These are phyloP conservation scores for Pseudogymnoascus sp. DNA, from an alignment of 2,329 filamentous ascomycete species.

Conservation along the genomic window DNA sequence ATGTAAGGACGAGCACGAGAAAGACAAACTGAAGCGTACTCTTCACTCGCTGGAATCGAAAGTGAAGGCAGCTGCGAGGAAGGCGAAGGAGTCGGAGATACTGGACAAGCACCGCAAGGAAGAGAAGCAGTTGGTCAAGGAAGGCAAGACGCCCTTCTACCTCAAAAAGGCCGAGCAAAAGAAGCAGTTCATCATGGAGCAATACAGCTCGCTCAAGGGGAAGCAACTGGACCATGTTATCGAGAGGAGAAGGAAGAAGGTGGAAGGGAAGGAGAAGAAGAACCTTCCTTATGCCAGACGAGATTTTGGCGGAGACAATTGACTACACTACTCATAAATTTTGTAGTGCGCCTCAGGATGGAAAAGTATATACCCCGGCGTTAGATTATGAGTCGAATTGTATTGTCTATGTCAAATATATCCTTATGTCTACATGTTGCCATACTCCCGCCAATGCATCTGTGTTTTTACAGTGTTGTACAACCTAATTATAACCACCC, in stretches of 20 bases:
- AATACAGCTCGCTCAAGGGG: slow-evolving; percentile 76
- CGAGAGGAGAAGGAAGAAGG: slow-evolving; percentile 84
- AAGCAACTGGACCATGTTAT: slow-evolving; percentile 77
- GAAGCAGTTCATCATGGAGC: slow-evolving; percentile 71
- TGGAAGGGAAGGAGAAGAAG: slow-evolving; percentile 76
- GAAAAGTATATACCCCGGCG: not conserved
- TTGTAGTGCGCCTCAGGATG: not conserved
- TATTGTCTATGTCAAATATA: slow-evolving; percentile 7
- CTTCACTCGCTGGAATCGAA: slow-evolving; percentile 72
- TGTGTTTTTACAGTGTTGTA: not conserved
- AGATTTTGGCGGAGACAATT: slow-evolving; percentile 9
- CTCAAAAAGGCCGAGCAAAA: slow-evolving; percentile 89
- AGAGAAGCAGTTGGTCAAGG: slow-evolving; percentile 76
- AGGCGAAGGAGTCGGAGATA: slow-evolving; percentile 62
- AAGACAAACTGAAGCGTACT: slow-evolving; percentile 62
- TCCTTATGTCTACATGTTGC: not conserved
- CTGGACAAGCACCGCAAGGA: slow-evolving; percentile 66
- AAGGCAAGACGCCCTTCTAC: slow-evolving; percentile 90
- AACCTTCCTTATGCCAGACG: slow-evolving; percentile 49
- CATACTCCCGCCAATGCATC: not conserved
- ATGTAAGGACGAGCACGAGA: slow-evolving; percentile 57
- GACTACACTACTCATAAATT: not conserved
- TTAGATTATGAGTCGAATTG: slow-evolving; percentile 9
- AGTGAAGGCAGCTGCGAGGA: slow-evolving; percentile 60
- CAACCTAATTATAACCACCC: slow-evolving; percentile 15